phyloP scores from a whole-genome alignment of 2,329 filamentous ascomycete species.

The Cytospora mali region DNA sequence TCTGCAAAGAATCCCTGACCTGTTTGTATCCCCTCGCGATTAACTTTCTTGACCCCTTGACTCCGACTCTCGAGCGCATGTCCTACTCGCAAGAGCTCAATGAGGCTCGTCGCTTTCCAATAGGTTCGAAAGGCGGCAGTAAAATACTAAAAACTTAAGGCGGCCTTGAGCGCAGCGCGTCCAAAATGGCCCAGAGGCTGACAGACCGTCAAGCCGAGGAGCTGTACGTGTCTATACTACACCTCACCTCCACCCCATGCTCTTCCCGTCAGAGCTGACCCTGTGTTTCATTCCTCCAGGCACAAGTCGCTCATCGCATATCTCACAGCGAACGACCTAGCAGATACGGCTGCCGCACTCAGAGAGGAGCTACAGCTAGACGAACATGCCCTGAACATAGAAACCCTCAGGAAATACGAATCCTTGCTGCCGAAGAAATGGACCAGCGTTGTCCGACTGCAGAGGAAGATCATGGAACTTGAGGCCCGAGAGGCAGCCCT shows the following conservation, averaged over 20 bases:
- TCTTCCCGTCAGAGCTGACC: constrained; percentile 5
- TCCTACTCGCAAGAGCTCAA: not conserved
- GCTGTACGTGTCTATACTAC: constrained; percentile 62
- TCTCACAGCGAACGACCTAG: constrained; percentile 71
- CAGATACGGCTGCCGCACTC: constrained; percentile 69
- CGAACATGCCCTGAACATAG: constrained; percentile 71
- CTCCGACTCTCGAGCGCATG: not conserved
- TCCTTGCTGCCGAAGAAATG: constrained; percentile 95
- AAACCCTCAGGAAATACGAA: constrained; percentile 91
- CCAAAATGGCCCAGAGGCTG: constrained; percentile 43
- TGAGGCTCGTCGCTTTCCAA: not conserved
- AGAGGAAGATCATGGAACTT: constrained; percentile 98
- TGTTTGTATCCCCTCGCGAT: not conserved
- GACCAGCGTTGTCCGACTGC: constrained; percentile 90
- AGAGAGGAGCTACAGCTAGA: constrained; percentile 74
- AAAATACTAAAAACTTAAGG: not conserved
- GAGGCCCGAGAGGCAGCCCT: constrained; percentile 73
- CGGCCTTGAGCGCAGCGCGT: no score
- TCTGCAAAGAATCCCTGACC: not conserved
- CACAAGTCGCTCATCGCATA: constrained; percentile 95
- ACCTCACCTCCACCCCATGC: constrained; percentile 23
- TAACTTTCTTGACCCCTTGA: not conserved
- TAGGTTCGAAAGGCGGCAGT: not conserved
- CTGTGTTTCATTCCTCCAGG: constrained; percentile 47
- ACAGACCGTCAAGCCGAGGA: constrained; percentile 83